These are phyloP conservation scores for Citrus reticulata DNA, from an alignment of 345 rosid genomes.

Conservation along the genomic window DNA sequence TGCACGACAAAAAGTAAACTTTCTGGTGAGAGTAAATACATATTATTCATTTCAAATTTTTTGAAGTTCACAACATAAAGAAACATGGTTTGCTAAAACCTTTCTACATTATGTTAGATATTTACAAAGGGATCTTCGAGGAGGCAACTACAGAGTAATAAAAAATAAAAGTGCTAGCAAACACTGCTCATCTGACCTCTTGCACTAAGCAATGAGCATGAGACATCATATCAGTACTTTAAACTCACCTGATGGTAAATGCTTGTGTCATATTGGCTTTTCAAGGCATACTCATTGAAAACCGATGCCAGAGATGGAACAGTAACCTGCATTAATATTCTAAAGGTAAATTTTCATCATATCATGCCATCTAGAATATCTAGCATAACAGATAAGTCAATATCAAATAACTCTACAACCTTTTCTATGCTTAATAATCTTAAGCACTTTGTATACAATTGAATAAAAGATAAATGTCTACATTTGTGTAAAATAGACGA, in stretches of 20 bases:
- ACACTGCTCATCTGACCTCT: background rate
- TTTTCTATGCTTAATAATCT: no score
- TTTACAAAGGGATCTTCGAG: background rate
- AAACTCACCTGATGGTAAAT: constrained; percentile 56
- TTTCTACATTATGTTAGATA: background rate
- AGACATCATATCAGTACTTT: background rate
- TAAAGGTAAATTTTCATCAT: background rate
- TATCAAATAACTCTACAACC: background rate
- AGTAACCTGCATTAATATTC: constrained; percentile 34
- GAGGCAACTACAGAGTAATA: background rate
- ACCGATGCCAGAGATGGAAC: constrained; percentile 58
- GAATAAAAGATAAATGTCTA: background rate
- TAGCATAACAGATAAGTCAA: background rate
- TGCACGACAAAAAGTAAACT: constrained; percentile 17
- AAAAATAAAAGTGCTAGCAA: background rate
- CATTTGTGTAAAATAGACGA: background rate
- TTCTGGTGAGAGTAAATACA: background rate
- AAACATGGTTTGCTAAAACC: background rate
- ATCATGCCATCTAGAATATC: background rate
- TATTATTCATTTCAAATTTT: background rate
- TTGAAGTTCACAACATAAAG: background rate
- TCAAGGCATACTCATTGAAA: constrained; percentile 56
- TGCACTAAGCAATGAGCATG: background rate
- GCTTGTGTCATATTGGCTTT: constrained; percentile 59
- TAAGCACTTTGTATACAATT: background rate